These are phyloP conservation scores for Nothophytophthora sp. DNA, from an alignment of 352 stramenopile species.

Conservation along the genomic window DNA sequence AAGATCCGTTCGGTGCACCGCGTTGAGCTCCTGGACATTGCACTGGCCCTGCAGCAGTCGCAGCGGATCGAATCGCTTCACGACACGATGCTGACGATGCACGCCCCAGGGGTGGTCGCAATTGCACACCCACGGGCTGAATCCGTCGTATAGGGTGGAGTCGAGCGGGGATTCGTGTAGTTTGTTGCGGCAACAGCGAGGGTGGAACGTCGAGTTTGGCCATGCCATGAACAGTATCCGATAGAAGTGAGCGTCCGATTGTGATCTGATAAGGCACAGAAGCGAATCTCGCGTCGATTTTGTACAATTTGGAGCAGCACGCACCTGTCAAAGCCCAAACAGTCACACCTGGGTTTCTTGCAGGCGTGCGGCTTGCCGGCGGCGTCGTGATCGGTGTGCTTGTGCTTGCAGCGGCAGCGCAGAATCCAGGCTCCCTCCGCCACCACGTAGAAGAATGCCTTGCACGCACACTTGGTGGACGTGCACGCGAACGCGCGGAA, in stretches of 20 bases:
- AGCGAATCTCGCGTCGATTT: slow-evolving; percentile 6
- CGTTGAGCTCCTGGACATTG: slow-evolving; percentile 44
- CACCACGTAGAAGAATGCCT: slow-evolving; percentile 78
- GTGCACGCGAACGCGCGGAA: slow-evolving; percentile 65
- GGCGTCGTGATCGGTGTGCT: slow-evolving; percentile 74
- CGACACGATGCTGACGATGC: slow-evolving; percentile 52
- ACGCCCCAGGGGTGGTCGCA: slow-evolving; percentile 70
- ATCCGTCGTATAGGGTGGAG: slow-evolving; percentile 10
- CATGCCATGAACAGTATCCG: slow-evolving; percentile 13
- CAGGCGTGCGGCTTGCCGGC: slow-evolving; percentile 38
- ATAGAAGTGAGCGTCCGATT: slow-evolving; percentile 8
- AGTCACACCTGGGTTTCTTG: slow-evolving; percentile 58
- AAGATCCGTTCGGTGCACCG: slow-evolving; percentile 64
- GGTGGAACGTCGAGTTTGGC: no score
- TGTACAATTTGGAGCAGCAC: slow-evolving; percentile 14
- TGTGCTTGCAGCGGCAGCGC: slow-evolving; percentile 81
- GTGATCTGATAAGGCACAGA: background rate
- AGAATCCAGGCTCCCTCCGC: slow-evolving; percentile 80
- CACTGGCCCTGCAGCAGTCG: slow-evolving; percentile 45
- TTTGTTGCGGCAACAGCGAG: no score
- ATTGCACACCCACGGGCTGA: slow-evolving; percentile 82
- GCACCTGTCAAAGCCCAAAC: slow-evolving; percentile 67
- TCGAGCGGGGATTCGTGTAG: no score
- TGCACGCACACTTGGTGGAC: slow-evolving; percentile 52
- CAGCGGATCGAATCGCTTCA: slow-evolving; percentile 51